These are phyloP conservation scores for Amphicarpaea edgeworthii DNA, from an alignment of 306 rosid species.

Conservation along the genomic window DNA sequence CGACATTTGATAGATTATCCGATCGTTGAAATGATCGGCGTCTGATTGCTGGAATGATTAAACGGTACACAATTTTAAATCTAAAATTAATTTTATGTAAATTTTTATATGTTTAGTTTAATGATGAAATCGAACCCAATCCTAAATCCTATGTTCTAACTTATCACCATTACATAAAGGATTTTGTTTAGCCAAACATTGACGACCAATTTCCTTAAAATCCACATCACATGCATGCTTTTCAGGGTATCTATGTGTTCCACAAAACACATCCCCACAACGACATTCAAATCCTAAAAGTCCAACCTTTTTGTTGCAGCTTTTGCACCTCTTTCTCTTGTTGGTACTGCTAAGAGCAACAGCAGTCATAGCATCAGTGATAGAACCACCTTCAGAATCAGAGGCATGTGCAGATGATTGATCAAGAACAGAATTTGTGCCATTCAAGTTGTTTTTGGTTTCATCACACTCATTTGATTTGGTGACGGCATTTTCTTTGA, in stretches of 20 bases:
- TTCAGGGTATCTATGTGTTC: conserved; percentile 45
- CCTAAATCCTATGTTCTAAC: background rate
- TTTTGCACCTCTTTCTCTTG: conserved; percentile 38
- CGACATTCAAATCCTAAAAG: conserved; percentile 42
- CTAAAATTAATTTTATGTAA: no score
- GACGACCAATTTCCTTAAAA: conserved; percentile 39
- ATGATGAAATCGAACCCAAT: background rate
- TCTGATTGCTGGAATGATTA: no score
- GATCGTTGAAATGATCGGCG: no score
- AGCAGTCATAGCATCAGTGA: no score
- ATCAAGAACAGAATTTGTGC: background rate
- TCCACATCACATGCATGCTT: conserved; percentile 29
- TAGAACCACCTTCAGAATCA: background rate
- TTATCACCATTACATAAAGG: conserved; percentile 2
- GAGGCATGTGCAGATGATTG: background rate
- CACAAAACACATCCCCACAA: conserved; percentile 48
- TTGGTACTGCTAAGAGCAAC: background rate
- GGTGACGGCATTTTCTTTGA: background rate
- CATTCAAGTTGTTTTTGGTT: background rate
- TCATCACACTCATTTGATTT: background rate
- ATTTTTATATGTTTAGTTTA: no score
- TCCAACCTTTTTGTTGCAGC: conserved; percentile 50
- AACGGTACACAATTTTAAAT: no score
- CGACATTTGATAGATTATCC: no score
- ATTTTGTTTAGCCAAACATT: conserved; percentile 4